Conservation (phyloP, 176 grass and related monocot genomes). For the Oryza meyeriana region DNA sequence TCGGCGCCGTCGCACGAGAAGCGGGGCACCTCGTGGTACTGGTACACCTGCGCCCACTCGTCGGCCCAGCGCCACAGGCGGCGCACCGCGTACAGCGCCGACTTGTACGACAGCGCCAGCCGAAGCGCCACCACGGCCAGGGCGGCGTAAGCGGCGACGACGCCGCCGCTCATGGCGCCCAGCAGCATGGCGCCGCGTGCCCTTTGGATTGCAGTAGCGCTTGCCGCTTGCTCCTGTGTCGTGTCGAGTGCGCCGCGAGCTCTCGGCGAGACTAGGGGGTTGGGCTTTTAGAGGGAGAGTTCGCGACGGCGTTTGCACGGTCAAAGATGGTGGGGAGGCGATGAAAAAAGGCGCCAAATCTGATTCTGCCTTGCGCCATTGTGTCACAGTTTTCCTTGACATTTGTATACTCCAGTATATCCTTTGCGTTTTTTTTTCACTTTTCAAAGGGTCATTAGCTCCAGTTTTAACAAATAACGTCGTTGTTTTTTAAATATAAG, state of each 20-base stretch:
- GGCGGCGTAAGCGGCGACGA: slow-evolving; percentile 18
- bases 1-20: slow-evolving; percentile 18
- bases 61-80: slow-evolving; percentile 62
- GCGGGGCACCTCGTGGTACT: slow-evolving; percentile 67
- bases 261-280: neutral
- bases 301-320: neutral
- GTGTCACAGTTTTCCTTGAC: neutral
- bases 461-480: no score
- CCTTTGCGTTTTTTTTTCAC: neutral
- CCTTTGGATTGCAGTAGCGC: neutral
- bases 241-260: neutral
- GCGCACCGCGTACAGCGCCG: slow-evolving; percentile 30
- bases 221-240: neutral
- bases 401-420: neutral
- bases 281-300: neutral
- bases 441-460: neutral
- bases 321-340: neutral
- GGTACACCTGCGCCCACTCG: slow-evolving; percentile 69
- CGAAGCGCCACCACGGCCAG: slow-evolving; percentile 43
- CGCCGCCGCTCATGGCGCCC: neutral
- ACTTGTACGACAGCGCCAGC: slow-evolving; percentile 56
- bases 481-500: no score
- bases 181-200: neutral
- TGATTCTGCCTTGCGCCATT: neutral
- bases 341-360: neutral